phyloP scores from a whole-genome alignment of 148 eudicot species.

The Tetragonia tetragonoides region DNA sequence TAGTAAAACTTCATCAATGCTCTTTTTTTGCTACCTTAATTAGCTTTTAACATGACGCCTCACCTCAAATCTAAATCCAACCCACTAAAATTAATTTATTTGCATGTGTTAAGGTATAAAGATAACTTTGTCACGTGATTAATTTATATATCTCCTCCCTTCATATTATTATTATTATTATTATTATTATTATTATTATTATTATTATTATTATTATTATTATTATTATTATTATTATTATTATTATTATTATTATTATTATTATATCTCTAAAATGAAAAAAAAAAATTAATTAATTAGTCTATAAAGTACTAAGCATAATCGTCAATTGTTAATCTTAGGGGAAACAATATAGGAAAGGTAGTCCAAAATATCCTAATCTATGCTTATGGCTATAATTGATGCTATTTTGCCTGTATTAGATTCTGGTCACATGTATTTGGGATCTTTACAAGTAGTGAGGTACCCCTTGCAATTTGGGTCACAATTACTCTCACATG shows the following conservation, averaged over 20 bases:
- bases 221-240: too few species aligned
- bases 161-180: too few species aligned
- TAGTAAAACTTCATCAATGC: neutral
- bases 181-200: too few species aligned
- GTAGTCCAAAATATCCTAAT: neutral
- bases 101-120: conserved; percentile 21
- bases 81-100: neutral
- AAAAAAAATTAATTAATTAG: too few species aligned
- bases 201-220: too few species aligned
- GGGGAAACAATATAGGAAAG: conserved; percentile 11
- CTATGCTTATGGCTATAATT: neutral
- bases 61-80: conserved; percentile 22
- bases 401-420: conserved; percentile 18
- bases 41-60: conserved; percentile 17
- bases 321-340: conserved; percentile 1
- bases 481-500: conserved; percentile 36
- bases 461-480: conserved; percentile 17
- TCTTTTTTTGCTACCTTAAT: neutral
- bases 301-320: neutral
- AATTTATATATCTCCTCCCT: too few species aligned
- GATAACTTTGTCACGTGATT: conserved; percentile 14
- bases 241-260: too few species aligned
- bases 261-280: too few species aligned
- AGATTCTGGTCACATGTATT: conserved; percentile 26
- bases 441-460: conserved; percentile 32